These are phyloP conservation scores for Hypericum perforatum DNA, from an alignment of 345 rosid species.

Conservation along the genomic window DNA sequence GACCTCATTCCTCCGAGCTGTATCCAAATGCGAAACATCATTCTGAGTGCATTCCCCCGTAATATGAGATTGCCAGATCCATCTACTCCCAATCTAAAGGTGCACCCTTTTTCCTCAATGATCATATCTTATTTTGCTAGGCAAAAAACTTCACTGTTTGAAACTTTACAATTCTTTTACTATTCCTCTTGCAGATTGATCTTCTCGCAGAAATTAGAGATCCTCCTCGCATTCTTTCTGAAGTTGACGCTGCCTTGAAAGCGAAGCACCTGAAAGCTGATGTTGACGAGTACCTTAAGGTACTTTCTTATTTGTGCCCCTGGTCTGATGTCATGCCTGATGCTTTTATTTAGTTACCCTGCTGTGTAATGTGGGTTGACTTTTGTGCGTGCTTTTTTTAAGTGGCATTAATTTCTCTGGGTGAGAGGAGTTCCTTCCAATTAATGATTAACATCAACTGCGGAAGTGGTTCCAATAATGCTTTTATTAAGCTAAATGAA, in stretches of 20 bases:
- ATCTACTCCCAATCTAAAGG: constrained; percentile 85
- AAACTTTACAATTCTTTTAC: not conserved
- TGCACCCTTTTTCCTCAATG: not conserved
- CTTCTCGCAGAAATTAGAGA: constrained; percentile 83
- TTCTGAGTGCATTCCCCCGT: constrained; percentile 89
- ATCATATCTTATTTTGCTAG: too few species aligned
- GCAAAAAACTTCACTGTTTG: not conserved
- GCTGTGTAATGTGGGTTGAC: too few species aligned
- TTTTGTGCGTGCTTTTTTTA: too few species aligned
- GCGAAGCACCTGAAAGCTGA: constrained; percentile 76
- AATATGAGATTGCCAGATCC: constrained; percentile 99
- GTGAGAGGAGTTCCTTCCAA: too few species aligned
- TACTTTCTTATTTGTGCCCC: constrained; percentile 9
- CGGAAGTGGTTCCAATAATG: too few species aligned
- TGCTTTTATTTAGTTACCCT: too few species aligned
- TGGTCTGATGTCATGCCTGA: too few species aligned
- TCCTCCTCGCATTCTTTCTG: constrained; percentile 73
- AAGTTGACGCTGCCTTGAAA: constrained; percentile 80
- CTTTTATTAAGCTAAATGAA: too few species aligned
- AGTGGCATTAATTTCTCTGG: too few species aligned
- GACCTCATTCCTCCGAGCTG: constrained; percentile 98
- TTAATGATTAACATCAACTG: too few species aligned
- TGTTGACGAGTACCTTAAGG: constrained; percentile 94
- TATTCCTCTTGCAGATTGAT: constrained; percentile 52
- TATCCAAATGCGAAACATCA: constrained; percentile 95